phyloP scores from a whole-genome alignment of 2,329 filamentous ascomycete species.

The Ceratocystis smalleyi region DNA sequence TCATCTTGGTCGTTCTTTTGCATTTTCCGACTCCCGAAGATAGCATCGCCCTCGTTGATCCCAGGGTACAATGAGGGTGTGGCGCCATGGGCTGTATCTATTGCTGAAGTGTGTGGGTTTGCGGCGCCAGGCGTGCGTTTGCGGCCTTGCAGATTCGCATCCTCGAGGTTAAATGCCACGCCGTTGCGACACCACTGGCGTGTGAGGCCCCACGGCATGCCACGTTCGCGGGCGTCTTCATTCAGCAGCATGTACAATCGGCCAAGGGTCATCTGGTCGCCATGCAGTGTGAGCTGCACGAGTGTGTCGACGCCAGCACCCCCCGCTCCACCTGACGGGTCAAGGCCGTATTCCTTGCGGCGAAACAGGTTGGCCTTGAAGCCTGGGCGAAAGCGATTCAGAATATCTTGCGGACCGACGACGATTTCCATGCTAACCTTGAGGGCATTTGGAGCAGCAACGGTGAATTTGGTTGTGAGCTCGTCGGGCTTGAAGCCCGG shows the following conservation, averaged over 20 bases:
- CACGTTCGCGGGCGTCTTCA: conserved; percentile 29
- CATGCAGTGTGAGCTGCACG: conserved; percentile 23
- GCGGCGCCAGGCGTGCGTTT: neutral
- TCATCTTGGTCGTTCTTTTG: neutral
- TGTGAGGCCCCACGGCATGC: conserved; percentile 19
- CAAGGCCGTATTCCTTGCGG: conserved; percentile 12
- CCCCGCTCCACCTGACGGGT: neutral
- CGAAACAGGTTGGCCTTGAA: conserved; percentile 16
- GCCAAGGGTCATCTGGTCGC: conserved; percentile 21
- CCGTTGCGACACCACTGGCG: conserved; percentile 15
- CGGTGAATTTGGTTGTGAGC: conserved; percentile 16
- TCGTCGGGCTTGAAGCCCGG: neutral
- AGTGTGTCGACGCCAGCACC: conserved; percentile 18
- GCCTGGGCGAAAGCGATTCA: conserved; percentile 15
- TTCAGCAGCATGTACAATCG: conserved; percentile 27
- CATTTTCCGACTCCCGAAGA: neutral
- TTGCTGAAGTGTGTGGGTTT: neutral
- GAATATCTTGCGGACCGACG: conserved; percentile 11
- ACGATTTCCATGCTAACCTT: conserved; percentile 17
- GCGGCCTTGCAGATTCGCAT: conserved; percentile 11
- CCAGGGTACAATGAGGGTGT: conserved; percentile 3
- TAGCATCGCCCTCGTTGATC: conserved; percentile 7
- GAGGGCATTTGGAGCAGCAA: conserved; percentile 15
- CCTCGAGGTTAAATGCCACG: conserved; percentile 13
- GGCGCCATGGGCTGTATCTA: neutral